phyloP scores from a whole-genome alignment of 2,329 filamentous ascomycete genomes.

The Akanthomyces lecanii region DNA sequence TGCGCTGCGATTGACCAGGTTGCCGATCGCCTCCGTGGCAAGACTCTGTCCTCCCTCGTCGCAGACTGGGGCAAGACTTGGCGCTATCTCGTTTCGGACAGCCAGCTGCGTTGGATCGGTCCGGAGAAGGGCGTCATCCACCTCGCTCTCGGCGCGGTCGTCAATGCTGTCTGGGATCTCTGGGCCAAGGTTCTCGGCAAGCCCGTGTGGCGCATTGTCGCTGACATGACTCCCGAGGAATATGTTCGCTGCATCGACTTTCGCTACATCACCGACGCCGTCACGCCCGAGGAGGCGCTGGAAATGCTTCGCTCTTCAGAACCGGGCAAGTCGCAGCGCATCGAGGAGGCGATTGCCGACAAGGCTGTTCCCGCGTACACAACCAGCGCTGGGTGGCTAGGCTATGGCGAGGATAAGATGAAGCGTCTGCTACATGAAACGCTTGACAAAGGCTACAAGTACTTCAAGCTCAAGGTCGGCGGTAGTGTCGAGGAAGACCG shows the following conservation, averaged over 20 bases:
- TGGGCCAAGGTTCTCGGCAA: constrained; percentile 85
- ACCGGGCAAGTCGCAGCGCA: constrained; percentile 62
- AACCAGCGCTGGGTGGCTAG: constrained; percentile 87
- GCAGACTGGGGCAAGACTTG: constrained; percentile 82
- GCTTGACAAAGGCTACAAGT: constrained; percentile 68
- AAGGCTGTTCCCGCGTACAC: constrained; percentile 86
- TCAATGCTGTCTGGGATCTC: constrained; percentile 93
- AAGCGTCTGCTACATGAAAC: constrained; percentile 69
- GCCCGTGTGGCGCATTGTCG: constrained; percentile 85
- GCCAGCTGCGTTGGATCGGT: constrained; percentile 87
- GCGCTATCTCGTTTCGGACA: constrained; percentile 87
- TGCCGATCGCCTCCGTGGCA: constrained; percentile 69
- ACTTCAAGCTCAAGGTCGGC: constrained; percentile 93
- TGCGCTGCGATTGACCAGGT: constrained; percentile 79
- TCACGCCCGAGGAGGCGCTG: constrained; percentile 80
- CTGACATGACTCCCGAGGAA: constrained; percentile 85
- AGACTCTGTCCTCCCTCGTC: constrained; percentile 72
- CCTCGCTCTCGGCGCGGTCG: constrained; percentile 80
- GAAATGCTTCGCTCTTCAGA: constrained; percentile 63
- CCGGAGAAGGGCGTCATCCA: constrained; percentile 94
- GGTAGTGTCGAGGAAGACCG: constrained; percentile 67
- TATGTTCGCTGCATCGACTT: constrained; percentile 88
- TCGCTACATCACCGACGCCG: constrained; percentile 89
- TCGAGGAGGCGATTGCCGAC: constrained; percentile 68
- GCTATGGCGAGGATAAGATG: constrained; percentile 86